A percentile compares a stretch with the other conserved stretches of the same genome.
phyloP scores from a whole-genome alignment of 306 rosid species.

The Dicorynia guianensis region DNA sequence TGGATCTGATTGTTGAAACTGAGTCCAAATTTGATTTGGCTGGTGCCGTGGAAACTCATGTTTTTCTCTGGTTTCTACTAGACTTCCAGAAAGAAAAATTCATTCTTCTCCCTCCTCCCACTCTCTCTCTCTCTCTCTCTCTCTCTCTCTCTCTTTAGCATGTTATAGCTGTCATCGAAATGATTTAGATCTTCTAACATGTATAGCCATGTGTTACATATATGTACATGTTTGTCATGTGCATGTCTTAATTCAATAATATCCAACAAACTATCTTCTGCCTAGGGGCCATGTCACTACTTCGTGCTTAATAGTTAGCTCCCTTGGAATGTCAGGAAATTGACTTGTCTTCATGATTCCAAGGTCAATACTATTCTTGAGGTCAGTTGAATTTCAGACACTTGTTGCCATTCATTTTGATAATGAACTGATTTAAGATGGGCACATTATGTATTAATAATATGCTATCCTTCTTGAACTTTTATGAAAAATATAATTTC shows the following conservation, averaged over 20 bases:
- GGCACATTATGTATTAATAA: too few species aligned
- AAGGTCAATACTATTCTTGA: background rate
- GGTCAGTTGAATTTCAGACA: too few species aligned
- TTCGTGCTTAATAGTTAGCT: background rate
- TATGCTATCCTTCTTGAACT: too few species aligned
- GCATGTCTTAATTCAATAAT: background rate
- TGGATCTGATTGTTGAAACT: background rate
- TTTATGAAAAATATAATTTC: too few species aligned
- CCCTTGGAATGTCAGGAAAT: background rate
- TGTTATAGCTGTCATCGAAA: background rate
- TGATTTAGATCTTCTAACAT: background rate
- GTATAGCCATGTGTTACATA: background rate
- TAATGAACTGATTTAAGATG: too few species aligned
- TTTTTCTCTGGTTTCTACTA: background rate
- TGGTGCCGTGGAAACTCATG: background rate
- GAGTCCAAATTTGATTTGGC: background rate
- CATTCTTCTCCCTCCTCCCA: background rate
- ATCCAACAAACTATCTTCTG: background rate
- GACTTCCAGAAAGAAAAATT: background rate
- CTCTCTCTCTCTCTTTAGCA: background rate
- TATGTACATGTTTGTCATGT: background rate
- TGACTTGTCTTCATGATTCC: conserved; percentile 14
- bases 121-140: background rate
- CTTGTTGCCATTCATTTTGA: too few species aligned
- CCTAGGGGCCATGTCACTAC: background rate